Base-by-base conservation (phyloP, 768 basidiomycete species). In the Mycena chlorophos region DNA sequence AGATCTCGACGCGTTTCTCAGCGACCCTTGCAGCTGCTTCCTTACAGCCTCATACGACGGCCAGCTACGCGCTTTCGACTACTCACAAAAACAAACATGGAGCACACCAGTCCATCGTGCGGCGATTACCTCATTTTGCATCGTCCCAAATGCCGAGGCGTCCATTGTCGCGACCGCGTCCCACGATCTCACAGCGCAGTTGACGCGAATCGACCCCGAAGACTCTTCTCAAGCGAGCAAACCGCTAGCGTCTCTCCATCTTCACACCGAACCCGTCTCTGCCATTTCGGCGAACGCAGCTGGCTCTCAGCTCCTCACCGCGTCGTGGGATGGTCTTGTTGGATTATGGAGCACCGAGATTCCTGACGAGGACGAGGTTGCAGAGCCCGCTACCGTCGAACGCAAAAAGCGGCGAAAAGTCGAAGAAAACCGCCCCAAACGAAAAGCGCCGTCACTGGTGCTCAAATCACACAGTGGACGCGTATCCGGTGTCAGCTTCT, bases 311-410 rank as follows among this genome's bases (percentile, higher is more conserved):
- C 73, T 98, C 17, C 75, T 98, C 29, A 94, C 93, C 0, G 80
- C 89, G 0, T 89, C 89, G 0, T 95, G 94, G 93, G 95, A 99
- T 64, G 78, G 82, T 8, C 76, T 94, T 16, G 78, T 98, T 53
- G 91, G 93, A 2, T 63, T 94, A 4, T 98, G 87, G 88, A 84
- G 87, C 57, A 85, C 85, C 3, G 64, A 67, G 1, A 75, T 89
- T 29, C 87, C 91, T 0, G 62, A 70, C 0, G 62, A 72, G 2
- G 89, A 94, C 63, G 88, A 95, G 61, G 78, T 90, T 0, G 69
- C 76, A 4, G 74, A 76, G n/a, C 71, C 74, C 49, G 57, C 66
- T 17, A 31, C 62, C 3, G 69, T 65, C 16, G 73, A 69, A 16
- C 68, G 69, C 42, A 91, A 88, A 69, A 86, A 93, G 66, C 75